A percentile compares a stretch with the other conserved stretches of the same genome.
These are phyloP conservation scores for Neofusicoccum parvum DNA, from an alignment of 2,329 filamentous ascomycete species.

Conservation along the genomic window DNA sequence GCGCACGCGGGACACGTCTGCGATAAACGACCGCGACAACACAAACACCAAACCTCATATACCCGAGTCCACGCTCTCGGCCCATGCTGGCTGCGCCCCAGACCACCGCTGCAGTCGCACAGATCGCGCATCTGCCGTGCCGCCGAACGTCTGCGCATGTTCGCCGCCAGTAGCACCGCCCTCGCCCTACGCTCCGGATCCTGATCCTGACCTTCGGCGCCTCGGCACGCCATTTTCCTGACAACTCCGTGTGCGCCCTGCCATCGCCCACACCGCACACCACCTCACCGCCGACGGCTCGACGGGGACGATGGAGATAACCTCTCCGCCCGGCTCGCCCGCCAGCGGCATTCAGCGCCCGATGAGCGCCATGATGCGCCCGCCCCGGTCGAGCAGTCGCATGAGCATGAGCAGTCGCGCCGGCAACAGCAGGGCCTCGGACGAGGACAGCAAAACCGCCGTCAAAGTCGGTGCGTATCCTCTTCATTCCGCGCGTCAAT, in stretches of 20 bases:
- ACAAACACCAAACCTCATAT: neutral
- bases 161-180: conserved; percentile 12
- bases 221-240: neutral
- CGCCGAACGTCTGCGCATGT: conserved; percentile 16
- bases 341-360: conserved; percentile 61
- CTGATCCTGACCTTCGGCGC: conserved; percentile 10
- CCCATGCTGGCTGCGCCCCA: conserved; percentile 10
- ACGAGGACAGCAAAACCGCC: conserved; percentile 86
- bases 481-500: conserved; percentile 17
- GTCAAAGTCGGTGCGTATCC: conserved; percentile 88
- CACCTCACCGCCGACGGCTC: neutral
- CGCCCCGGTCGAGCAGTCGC: conserved; percentile 78
- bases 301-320: conserved; percentile 21
- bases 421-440: conserved; percentile 77
- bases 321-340: conserved; percentile 41
- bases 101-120: conserved; percentile 2
- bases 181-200: conserved; percentile 16
- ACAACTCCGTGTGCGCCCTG: conserved; percentile 1
- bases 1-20: conserved; percentile 16
- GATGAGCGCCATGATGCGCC: conserved; percentile 77
- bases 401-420: conserved; percentile 80
- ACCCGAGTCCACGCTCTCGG: conserved; percentile 2
- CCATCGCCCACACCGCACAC: neutral
- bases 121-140: conserved; percentile 21
- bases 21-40: conserved; percentile 11